Conservation (phyloP, 2,329 filamentous ascomycete species). For the Thielaviopsis ethacetica region DNA sequence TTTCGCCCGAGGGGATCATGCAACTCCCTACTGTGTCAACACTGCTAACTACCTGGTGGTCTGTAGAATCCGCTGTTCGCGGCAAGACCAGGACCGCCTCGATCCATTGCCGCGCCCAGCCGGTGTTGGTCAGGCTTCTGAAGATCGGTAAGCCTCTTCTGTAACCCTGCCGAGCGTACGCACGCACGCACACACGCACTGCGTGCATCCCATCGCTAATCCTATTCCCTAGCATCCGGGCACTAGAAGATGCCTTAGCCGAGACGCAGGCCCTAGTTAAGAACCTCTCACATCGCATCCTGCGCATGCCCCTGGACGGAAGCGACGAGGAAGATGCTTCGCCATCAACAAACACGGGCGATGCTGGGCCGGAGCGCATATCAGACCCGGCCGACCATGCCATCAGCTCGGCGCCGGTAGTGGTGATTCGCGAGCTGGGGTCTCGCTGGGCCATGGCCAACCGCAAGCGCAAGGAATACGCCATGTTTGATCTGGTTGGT, state of each 20-base stretch:
- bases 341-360: background rate
- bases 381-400: slow-evolving; percentile 11
- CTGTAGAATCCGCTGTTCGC: slow-evolving; percentile 9
- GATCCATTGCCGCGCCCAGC: slow-evolving; percentile 7
- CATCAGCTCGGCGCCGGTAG: slow-evolving; percentile 10
- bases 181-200: background rate
- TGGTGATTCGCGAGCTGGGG: slow-evolving; percentile 9
- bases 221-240: slow-evolving; percentile 3
- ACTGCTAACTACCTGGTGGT: background rate
- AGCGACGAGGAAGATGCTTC: slow-evolving; percentile 4
- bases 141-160: slow-evolving; percentile 3
- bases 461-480: slow-evolving; percentile 10
- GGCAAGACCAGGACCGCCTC: slow-evolving; percentile 9
- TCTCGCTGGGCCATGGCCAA: slow-evolving; percentile 11
- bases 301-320: background rate
- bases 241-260: slow-evolving; percentile 6
- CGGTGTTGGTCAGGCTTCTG: background rate
- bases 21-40: background rate
- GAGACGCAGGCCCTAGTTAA: slow-evolving; percentile 7
- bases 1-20: no score
- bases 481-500: slow-evolving; percentile 9
- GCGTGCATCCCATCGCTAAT: background rate
- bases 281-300: slow-evolving; percentile 1
- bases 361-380: slow-evolving; percentile 8
- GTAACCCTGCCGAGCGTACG: background rate